Evolutionary conservation across 202 grass and related monocot species (phyloP).

Genomic region (Tripidium arundinaceum): DNA sequence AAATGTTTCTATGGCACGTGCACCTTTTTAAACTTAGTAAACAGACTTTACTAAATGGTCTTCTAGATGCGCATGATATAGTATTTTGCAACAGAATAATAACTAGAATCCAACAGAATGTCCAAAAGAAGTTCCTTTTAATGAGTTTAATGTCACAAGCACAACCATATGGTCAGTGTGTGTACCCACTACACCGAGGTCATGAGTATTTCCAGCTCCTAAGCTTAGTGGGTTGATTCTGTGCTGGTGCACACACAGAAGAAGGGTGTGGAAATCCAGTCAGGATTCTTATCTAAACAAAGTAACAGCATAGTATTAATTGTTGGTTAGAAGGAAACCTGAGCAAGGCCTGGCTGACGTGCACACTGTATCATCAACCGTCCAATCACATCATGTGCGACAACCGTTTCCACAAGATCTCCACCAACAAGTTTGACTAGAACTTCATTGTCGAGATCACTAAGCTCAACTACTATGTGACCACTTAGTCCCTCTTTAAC

Average conservation of each 20-base stretch:
- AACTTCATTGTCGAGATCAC: conserved; percentile 81
- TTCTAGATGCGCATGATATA: background rate
- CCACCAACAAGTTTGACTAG: conserved; percentile 86
- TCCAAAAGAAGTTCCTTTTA: background rate
- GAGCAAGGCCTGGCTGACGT: conserved; percentile 75
- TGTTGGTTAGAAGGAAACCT: conserved; percentile 43
- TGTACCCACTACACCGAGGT: background rate
- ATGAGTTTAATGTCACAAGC: background rate
- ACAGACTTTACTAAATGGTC: background rate
- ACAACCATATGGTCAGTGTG: background rate
- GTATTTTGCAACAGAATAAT: background rate
- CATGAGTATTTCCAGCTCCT: background rate
- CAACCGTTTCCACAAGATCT: conserved; percentile 79
- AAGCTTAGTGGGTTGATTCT: background rate
- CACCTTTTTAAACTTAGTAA: background rate
- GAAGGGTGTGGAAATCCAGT: background rate
- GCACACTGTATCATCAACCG: conserved; percentile 84
- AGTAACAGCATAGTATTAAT: background rate
- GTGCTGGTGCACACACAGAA: background rate
- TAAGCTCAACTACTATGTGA: conserved; percentile 78
- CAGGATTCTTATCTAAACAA: background rate
- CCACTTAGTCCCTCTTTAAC: conserved; percentile 83
- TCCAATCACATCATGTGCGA: conserved; percentile 81
- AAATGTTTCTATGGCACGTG: background rate
- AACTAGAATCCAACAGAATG: conserved; percentile 3